Evolutionary conservation across 352 stramenopile species (phyloP), one percentile per base, ranked within the genome.

Genomic region (Phytophthora meadii): DNA sequence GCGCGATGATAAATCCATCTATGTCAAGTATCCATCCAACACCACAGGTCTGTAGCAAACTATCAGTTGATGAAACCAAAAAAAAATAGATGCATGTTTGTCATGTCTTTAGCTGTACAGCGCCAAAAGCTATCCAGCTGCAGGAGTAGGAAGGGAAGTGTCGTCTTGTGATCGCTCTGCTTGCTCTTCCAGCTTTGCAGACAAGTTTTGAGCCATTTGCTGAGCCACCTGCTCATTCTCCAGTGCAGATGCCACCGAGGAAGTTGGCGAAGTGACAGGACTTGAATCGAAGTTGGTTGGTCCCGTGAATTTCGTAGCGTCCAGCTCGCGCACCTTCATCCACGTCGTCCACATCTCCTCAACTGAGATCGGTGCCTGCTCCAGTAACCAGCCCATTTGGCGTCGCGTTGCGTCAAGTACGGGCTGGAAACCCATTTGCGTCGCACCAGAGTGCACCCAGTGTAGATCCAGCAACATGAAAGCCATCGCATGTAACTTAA

Each of bases 381-480:
- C 83, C 25, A 93, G 72, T 37, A 95, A 68, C 87, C 84, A 95
- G 32, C 87, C 83, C 80, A 93, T 87, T 58, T 93, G 83, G 0
- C 87, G 81, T 54, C 84, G 74, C 11, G 84, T 95, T 17, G 84
- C 78, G 60, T 95, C 87, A 27, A 93, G 61, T 32, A 93, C 81
- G 2, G 87, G 83, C 54, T 93, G 81, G 69, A 94, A 94, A 1
- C 87, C 84, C 87, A 94, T 93, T 49, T 94, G 87, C 30, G 84
- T 93, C 12, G 84, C 84, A 12, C 84, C 87, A 4, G 84, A 90
- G 66, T 90, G 82, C 36, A 93, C 67, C 84, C 82, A 93, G 62
- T 94, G 84, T 40, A 94, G 58, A 47, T 94, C 84, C 36, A 94
- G 70, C 53, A 93, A 69, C 87, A 92, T 93, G 65, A 94, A 94